Evolutionary conservation across 75 land plant genomes (phyloP).

Genomic region (Adiantum capillusveneris): DNA sequence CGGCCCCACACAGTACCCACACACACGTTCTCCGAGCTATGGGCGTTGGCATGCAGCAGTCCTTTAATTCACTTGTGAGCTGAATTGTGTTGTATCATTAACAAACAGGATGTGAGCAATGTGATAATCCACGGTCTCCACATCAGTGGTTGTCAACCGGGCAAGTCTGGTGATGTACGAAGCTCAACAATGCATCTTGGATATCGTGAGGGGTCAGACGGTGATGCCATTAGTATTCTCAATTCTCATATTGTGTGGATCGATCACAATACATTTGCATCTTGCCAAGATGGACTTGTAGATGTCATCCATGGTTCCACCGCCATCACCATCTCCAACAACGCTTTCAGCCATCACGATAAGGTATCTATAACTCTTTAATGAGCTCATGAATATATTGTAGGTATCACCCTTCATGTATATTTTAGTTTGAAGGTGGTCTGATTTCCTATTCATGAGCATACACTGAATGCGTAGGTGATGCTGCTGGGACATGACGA

Average conservation of each 20-base stretch:
- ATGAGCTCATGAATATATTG: no score
- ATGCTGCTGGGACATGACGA: conserved; percentile 54
- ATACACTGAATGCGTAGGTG: no score
- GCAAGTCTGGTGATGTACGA: not conserved
- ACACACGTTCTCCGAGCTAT: no score
- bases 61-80: no score
- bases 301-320: conserved; percentile 66
- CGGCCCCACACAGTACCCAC: no score
- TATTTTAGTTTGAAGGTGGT: no score
- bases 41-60: no score
- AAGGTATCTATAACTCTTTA: no score
- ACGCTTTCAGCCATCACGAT: conserved; percentile 60
- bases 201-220: conserved; percentile 33
- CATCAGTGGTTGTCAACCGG: conserved; percentile 11
- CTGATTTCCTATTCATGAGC: no score
- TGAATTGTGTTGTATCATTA: no score
- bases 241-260: conserved; percentile 49
- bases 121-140: conserved; percentile 12
- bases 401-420: no score
- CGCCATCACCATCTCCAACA: conserved; percentile 56
- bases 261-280: conserved; percentile 58
- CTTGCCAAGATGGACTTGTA: conserved; percentile 54
- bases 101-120: conserved; percentile 27
- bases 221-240: conserved; percentile 56
- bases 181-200: not conserved